Base-by-base conservation (phyloP, 805 yeast genomes). In the Ogataea philodendri region DNA sequence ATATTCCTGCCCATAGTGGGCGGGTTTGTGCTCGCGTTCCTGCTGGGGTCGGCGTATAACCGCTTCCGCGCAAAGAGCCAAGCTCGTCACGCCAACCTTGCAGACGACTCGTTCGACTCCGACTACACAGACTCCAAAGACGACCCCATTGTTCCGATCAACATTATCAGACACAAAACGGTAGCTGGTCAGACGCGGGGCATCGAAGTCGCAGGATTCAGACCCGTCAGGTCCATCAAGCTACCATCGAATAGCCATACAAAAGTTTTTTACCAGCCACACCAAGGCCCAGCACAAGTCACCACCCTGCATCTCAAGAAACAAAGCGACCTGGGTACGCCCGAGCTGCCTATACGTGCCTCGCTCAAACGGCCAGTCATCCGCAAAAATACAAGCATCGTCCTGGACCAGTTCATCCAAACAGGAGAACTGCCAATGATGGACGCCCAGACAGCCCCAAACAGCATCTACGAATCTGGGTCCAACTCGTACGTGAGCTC, bases 391-490 rank as follows among this genome's bases (percentile, higher is more conserved):
- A 46, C 55, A 9, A 41, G 56, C 8, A 33, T 38, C 8, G 37
- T 48, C 3, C 27, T 57, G 22, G 62, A 57, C 37, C 60, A 57
- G 24, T 57, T 57, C 28, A 54, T 57, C 1, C 37, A 48, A 5
- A 46, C 42, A 9, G 47, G 45, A 5, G 46, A 44, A 14, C 30
- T 37, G 3, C 45, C 45, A 4, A 15, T 5, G 10, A 11, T 9
- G 5, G 15, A n/a, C 3, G 21, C n/a, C 11, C 27, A 25, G 5
- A 7, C 10, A 7, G 15, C 15, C 6, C 9, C 20, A 3, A 30
- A 36, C 13, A 26, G 23, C 22, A 36, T 30, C 27, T 30, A 36
- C 15, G 28, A 30, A 26, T 15, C 28, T 5, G 11, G 3, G 3
- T 5, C 35, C 4, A 35, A 22, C 17, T 22, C 31, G 3, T 26